A percentile compares a stretch with the other conserved stretches of the same genome.
Evolutionary conservation across 345 rosid species (phyloP).

Genomic region (Leavenworthia alabamica): DNA sequence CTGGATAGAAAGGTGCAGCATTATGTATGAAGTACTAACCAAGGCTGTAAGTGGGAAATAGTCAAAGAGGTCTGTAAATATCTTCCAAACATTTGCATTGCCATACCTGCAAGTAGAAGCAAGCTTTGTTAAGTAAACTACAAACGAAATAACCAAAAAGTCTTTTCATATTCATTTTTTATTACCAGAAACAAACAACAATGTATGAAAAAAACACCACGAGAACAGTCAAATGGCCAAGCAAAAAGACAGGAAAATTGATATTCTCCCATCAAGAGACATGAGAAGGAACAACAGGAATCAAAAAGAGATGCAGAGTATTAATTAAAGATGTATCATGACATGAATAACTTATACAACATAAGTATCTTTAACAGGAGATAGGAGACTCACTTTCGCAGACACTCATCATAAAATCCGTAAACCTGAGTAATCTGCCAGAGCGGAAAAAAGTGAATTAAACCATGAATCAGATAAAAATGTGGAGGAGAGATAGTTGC

Average conservation of each 20-base stretch:
- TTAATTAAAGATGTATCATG: neutral
- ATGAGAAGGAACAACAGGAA: constrained; percentile 1
- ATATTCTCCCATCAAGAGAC: neutral
- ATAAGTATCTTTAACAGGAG: constrained; percentile 9
- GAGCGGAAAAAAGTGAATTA: constrained; percentile 1
- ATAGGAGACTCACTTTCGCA: constrained; percentile 80
- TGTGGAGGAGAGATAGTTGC: neutral
- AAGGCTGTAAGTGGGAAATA: constrained; percentile 95
- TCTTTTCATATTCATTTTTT: neutral
- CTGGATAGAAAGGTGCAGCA: neutral
- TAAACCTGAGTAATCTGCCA: constrained; percentile 98
- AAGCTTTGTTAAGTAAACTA: constrained; percentile 3
- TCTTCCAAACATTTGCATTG: constrained; percentile 97
- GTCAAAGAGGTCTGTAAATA: constrained; percentile 95
- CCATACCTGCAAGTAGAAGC: constrained; percentile 69
- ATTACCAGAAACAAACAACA: neutral
- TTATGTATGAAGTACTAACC: constrained; percentile 43
- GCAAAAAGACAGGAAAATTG: neutral
- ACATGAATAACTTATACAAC: neutral
- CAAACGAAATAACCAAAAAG: neutral
- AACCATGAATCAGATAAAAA: constrained; percentile 23
- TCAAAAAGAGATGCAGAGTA: neutral
- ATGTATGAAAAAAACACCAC: neutral
- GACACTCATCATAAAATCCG: constrained; percentile 97
- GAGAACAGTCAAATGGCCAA: neutral